Conservation (phyloP, 139 green algal species). For the Ettlia oleoabundans region DNA sequence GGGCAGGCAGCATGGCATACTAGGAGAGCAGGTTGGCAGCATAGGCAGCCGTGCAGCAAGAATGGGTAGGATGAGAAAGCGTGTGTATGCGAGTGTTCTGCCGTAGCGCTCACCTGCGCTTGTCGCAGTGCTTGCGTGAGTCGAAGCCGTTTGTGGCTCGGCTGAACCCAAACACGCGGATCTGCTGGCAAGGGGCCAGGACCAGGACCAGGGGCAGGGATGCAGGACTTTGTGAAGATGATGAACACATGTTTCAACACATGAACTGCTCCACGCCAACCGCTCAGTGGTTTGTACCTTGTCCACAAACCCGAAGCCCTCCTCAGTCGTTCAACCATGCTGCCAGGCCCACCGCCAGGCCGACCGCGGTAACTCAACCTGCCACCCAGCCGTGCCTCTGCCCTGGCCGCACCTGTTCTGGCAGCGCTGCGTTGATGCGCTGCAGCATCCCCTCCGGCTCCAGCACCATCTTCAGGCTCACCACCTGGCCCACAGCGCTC, state of each 20-base stretch:
- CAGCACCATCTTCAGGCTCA: constrained; percentile 65
- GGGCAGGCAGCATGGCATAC: neutral
- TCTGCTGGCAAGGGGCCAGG: constrained; percentile 15
- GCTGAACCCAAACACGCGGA: constrained; percentile 81
- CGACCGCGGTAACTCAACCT: too few relatives aligned
- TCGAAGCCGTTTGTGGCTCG: constrained; percentile 91
- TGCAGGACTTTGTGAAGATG: too few relatives aligned
- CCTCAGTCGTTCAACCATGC: too few relatives aligned
- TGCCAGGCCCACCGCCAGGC: too few relatives aligned
- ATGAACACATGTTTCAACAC: too few relatives aligned
- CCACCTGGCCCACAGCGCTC: constrained; percentile 82
- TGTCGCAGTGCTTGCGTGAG: constrained; percentile 81
- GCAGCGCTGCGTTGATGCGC: constrained; percentile 84
- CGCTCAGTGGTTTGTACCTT: too few relatives aligned
- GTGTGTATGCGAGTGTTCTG: too few relatives aligned
- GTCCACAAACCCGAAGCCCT: too few relatives aligned
- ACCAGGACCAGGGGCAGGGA: too few relatives aligned
- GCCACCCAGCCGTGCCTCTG: neutral
- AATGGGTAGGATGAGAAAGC: neutral
- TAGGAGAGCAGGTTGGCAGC: too few relatives aligned
- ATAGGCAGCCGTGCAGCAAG: too few relatives aligned
- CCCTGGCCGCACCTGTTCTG: constrained; percentile 45
- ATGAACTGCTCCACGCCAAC: too few relatives aligned
- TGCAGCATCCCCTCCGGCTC: constrained; percentile 57
- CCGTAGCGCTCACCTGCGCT: constrained; percentile 45